Evolutionary conservation across 2,329 filamentous ascomycete species (phyloP).

Genomic region (Apiospora arundinis): DNA sequence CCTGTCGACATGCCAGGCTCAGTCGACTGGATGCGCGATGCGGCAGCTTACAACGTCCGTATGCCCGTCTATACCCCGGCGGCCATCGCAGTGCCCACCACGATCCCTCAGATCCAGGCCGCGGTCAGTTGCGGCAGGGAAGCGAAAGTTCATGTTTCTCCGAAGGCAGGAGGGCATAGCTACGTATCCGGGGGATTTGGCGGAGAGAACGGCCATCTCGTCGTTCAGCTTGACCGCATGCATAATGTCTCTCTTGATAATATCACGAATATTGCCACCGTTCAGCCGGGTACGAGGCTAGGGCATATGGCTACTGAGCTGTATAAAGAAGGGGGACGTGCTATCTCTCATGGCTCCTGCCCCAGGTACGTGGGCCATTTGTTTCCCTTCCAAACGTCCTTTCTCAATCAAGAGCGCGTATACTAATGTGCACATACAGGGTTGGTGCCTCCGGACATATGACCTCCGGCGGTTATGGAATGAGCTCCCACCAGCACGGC

Average conservation of each 20-base stretch:
- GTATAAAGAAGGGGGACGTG: conserved; percentile 39
- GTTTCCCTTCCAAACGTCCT: too few relatives aligned
- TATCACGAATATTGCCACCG: conserved; percentile 45
- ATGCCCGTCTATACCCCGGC: conserved; percentile 40
- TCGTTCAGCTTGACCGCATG: conserved; percentile 53
- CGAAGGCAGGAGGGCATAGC: conserved; percentile 55
- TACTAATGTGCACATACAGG: conserved; percentile 46
- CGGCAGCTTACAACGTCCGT: conserved; percentile 38
- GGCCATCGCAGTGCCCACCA: conserved; percentile 49
- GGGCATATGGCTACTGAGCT: conserved; percentile 45
- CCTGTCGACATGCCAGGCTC: conserved; percentile 35
- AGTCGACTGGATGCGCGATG: conserved; percentile 38
- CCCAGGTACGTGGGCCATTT: conserved; percentile 46
- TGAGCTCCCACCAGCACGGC: conserved; percentile 50
- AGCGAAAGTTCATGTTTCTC: conserved; percentile 52
- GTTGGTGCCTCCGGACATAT: conserved; percentile 46
- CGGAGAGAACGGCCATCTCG: conserved; percentile 51
- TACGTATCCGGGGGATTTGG: conserved; percentile 53
- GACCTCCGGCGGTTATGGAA: conserved; percentile 46
- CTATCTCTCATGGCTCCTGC: conserved; percentile 45
- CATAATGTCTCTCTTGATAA: conserved; percentile 47
- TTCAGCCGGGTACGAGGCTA: conserved; percentile 50
- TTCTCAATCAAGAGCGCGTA: conserved; percentile 32
- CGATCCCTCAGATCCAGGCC: conserved; percentile 48
- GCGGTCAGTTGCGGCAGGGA: conserved; percentile 50